Base-by-base conservation (phyloP, 2,329 filamentous ascomycete genomes). In the Paracamarosporium sp. region DNA sequence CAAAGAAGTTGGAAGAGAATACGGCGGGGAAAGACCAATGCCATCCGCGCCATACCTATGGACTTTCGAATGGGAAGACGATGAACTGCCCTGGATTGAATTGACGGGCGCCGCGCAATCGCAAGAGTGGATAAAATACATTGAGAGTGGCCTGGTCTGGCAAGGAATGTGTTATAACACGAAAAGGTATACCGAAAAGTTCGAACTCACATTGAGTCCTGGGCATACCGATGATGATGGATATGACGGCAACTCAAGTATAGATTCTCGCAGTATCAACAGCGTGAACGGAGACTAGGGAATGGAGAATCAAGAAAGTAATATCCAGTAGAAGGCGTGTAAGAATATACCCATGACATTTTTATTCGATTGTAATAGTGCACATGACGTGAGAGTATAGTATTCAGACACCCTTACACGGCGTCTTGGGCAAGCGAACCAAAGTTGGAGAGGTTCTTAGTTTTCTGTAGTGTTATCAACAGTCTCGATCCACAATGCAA, bases 41-140 rank as follows among this genome's bases (percentile, higher is more conserved):
- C 55, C 55, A 36, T 45, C 53, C 4, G 22, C 38, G 4, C 53
- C 46, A 13, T 53, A 53, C 25, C 3, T 57, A 36, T 56, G 50
- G 31, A 36, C 53, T 8, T 46, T 40, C 20, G 47, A 56, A 20
- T 56, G 48, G 47, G 41, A 52, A 40, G 50, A 43, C 9, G 47
- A 43, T 28, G 54, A 56, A 43, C 17, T 56, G 13, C 54, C 54
- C n/a, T 56, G 54, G 54, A 47, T 44, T 3, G 54, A 56, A 12
- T 28, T 56, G 30, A 40, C 50, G 13, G 35, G 35, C 20, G 54
- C 43, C 24, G 54, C 31, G 13, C 48, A 52, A 36, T 52, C 47
- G 25, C 28, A 51, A 36, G 54, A 47, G 24, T 56, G 48, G 47
- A 20, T 25, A 25, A 46, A 48, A 17, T 43, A 33, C 24, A 33